Percentiles rank a stretch among this genome's conserved stretches.
Evolutionary conservation across 192 early-diverging fungal species (phyloP).

Genomic region (Mortierella alpina): DNA sequence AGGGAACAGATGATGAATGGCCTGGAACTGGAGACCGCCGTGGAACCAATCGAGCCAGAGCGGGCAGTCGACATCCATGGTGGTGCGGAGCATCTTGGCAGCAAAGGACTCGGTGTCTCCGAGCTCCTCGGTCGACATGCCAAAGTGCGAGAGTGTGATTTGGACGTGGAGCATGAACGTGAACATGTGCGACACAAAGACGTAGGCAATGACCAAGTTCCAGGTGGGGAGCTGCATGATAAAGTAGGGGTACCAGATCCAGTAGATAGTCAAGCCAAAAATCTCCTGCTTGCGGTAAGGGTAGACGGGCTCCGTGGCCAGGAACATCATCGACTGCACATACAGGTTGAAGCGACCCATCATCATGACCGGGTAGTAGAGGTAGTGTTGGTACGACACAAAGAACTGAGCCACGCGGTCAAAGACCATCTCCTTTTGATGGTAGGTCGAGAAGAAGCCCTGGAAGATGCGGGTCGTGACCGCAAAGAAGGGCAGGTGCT

Average conservation of each 20-base stretch:
- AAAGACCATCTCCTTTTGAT: constrained; percentile 84
- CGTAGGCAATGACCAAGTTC: constrained; percentile 68
- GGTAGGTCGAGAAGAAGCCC: constrained; percentile 90
- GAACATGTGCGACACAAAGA: constrained; percentile 82
- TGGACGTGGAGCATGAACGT: constrained; percentile 93
- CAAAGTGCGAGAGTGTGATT: constrained; percentile 97
- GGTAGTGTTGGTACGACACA: constrained; percentile 84
- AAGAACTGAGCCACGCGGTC: constrained; percentile 81
- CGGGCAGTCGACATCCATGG: constrained; percentile 97
- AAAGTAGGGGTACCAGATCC: constrained; percentile 81
- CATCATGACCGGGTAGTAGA: constrained; percentile 87
- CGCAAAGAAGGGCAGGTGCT: constrained; percentile 97
- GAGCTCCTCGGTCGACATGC: constrained; percentile 85
- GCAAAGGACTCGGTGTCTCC: constrained; percentile 84
- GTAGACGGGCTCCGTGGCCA: constrained; percentile 72
- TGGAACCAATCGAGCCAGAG: constrained; percentile 97
- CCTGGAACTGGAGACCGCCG: constrained; percentile 96
- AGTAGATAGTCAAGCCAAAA: constrained; percentile 77
- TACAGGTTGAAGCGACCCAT: constrained; percentile 97
- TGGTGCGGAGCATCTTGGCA: constrained; percentile 88
- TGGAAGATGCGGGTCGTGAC: constrained; percentile 83
- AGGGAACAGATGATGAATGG: constrained; percentile 96
- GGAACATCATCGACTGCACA: constrained; percentile 73
- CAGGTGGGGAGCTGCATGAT: constrained; percentile 78
- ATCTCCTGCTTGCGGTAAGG: constrained; percentile 84